Evolutionary conservation across 1,284 basidiomycete species (phyloP), one percentile per base, ranked within the genome.

Genomic region (Erythrobasidium hasegawianum): DNA sequence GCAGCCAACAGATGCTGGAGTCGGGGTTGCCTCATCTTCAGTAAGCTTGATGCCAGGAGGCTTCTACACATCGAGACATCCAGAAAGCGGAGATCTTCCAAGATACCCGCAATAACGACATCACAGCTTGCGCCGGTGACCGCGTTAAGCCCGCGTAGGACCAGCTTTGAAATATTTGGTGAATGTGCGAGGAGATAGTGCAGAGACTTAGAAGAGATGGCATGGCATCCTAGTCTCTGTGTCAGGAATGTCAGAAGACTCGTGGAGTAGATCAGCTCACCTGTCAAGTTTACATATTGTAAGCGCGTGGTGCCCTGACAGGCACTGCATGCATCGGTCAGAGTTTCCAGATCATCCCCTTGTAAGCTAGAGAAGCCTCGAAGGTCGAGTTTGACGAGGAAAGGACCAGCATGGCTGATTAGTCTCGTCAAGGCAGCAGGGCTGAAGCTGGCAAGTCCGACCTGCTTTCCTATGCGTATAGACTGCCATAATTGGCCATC

Each of bases 401-500:
- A 65, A 14, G 62, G 38, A 8, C 62, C 62, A 16, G 62, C 55
- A 43, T 52, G 55, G 2, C 29, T 22, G 9, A 56, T 39, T 16
- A 65, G 62, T 26, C 62, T 27, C 3, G 58, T 29, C 14, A 65
- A 56, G 20, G 55, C 62, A 18, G 16, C 33, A 5, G 45, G 40
- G n/a, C 4, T 20, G 39, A 65, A 58, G n/a, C 14, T 50, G 41
- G 47, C 45, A 22, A 29, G 41, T 1, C 62, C 62, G 11, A 65
- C 16, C 2, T 43, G 40, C 24, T 26, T 50, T 5, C 55, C 14
- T n/a, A 65, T 65, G 18, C 27, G 29, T 9, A 65, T 49, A 18
- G 57, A 41, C 49, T 65, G 55, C 62, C 62, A 65, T 22, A 65
- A 55, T 33, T 65, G 62, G 18, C 62, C 62, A 52, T 65, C 62